Evolutionary conservation across 768 basidiomycete species (phyloP), one percentile per base, ranked within the genome.

Genomic region (Boletus bicolor): DNA sequence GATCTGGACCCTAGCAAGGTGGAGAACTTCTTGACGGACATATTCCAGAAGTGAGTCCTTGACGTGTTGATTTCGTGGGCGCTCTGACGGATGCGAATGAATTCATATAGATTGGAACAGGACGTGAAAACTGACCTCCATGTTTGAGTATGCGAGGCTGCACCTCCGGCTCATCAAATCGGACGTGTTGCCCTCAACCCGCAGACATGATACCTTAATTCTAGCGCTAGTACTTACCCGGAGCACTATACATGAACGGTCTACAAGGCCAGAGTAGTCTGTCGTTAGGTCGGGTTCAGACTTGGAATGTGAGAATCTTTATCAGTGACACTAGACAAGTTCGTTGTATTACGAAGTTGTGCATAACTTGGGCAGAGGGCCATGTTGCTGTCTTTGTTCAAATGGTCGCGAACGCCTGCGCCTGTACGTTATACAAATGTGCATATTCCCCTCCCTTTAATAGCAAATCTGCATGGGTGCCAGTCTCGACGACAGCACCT

Each of bases 381-480:
- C 26, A 10, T 17, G 43, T 44, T 15, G 24, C 24, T 24, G 8
- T 28, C 44, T 9, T 28, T 10, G n/a, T 10, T 53, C 35, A 54
- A 12, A 42, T 30, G 4, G 55, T 47, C 4, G 58, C 44, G 52
- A 73, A 72, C 17, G 70, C 71, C 55, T 66, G 61, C 2, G 71
- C 70, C 44, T 71, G 72, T 7, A 73, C 53, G 21, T 69, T 72
- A 39, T 73, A 73, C 50, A 75, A 53, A 14, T 57, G 63, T 30
- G 65, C 61, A 52, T 75, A 75, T 47, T 73, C 73, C 2, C 73
- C 75, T 38, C 43, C 62, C 32, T 19, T 61, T 4, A 53, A 56
- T 35, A 75, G 24, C 14, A 75, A 46, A 36, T 72, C 68, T 7
- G 35, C 51, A 47, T 75, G 74, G n/a, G 66, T 72, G 3, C 73